Evolutionary conservation across 2,329 filamentous ascomycete genomes (phyloP), one percentile per base, ranked within the genome.

Genomic region (Cordyceps javanica): DNA sequence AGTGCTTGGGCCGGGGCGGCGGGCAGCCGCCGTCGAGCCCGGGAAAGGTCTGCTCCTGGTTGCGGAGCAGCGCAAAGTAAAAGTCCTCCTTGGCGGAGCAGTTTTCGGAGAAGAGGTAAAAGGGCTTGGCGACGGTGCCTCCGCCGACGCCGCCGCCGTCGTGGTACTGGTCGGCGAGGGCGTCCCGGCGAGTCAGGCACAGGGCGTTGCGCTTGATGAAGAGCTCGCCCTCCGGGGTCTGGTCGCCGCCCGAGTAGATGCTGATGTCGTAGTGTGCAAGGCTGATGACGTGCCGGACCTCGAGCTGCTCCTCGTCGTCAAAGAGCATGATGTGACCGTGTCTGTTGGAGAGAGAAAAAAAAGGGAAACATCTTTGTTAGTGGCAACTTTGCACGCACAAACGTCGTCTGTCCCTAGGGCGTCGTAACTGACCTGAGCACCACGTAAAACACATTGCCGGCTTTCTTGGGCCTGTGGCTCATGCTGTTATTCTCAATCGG

Each of bases 31-130:
- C 76, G 23, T 77, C 76, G 2, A 77, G 74, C 39, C 80, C 78
- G 25, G 44, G 44, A 58, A 83, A 78, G 16, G 82, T 81, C 65
- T 87, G 85, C 63, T 91, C 87, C 68, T 96, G 89, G 62, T 92
- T 95, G 65, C 87, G 86, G 39, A 99, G 77, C 64, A 99, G 78
- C 13, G 93, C 89, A 72, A 96, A 93, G 71, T 99, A 99, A 73
- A 99, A 97, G 69, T 99, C 94, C 72, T 99, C 94, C 71, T 99
- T 99, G 48, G 94, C 91, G 0, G 92, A 96, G 69, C 90, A 90
- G 67, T 95, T 96, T 63, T 97, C 91, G 0, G 90, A 95, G 72
- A 97, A 99, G 5, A 99, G 78, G 68, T 87, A 97, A 73, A 97
- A 97, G 0, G 94, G 91, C 64, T 90, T 92, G 7, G 90, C 86